Evolutionary conservation across 2,329 filamentous ascomycete species (phyloP), one percentile per base, ranked within the genome.

Genomic region (Ciborinia camelliae): DNA sequence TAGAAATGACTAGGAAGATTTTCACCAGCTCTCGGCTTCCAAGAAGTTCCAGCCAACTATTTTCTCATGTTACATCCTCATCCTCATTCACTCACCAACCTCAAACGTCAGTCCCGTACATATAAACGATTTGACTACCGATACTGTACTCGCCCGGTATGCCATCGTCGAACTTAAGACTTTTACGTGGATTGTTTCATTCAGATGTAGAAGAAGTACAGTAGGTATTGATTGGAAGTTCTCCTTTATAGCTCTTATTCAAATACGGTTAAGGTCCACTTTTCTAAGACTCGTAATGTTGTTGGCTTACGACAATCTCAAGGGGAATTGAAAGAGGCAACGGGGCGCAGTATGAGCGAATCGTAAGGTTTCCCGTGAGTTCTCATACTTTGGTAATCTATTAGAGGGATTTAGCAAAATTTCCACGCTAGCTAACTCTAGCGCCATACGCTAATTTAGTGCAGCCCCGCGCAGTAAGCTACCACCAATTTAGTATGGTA

Each of bases 211-310:
- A 45, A 53, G 50, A 53, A 59, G 41, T n/a, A n/a, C n/a, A n/a
- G n/a, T n/a, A n/a, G n/a, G n/a, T 59, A 47, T 59, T 47, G 41
- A 59, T 47, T 47, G 28, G 41, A 47, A 57, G 54, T 35, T 59
- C 55, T 59, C 55, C 55, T 59, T 57, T 35, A 37, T 55, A 52
- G 32, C 37, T 62, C 30, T 43, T 23, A 54, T n/a, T 62, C 48
- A 35, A 54, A 62, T 62, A 63, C 52, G 51, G 59, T 26, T 7
- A 26, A 26, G 43, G 15, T 52, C 64, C 64, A 63, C 64, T 63
- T 65, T 65, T 57, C 64, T 51, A 63, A 65, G 64, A 63, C 64
- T 63, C 26, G 41, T 55, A 52, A 54, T 60, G 48, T 62, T 54
- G 63, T 48, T 54, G 62, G 60, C 63, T 62, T 48, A 65, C 48